phyloP scores from a whole-genome alignment of 2,329 filamentous ascomycete genomes.

The Cadophora luteo-olivacea region DNA sequence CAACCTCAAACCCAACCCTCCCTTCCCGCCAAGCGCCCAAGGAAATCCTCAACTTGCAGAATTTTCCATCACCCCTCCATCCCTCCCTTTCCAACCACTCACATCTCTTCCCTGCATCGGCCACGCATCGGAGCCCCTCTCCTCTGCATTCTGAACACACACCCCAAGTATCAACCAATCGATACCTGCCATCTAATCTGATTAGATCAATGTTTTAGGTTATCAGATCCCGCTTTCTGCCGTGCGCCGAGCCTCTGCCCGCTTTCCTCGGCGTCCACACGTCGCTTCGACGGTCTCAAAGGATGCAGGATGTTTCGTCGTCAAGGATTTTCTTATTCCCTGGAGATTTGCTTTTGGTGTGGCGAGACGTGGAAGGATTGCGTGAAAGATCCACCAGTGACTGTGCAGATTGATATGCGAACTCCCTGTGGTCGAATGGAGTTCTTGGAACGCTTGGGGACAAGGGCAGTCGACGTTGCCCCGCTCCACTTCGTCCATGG shows the following conservation, averaged over 20 bases:
- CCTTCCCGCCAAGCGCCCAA: background rate
- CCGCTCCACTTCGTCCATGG: background rate
- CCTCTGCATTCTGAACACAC: background rate
- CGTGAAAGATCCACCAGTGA: background rate
- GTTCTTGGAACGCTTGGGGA: background rate
- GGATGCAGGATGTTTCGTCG: background rate
- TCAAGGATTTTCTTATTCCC: background rate
- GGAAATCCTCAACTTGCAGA: background rate
- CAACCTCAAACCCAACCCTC: background rate
- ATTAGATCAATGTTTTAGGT: constrained; percentile 8
- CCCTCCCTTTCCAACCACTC: background rate
- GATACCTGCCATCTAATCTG: constrained; percentile 4
- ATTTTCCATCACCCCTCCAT: background rate
- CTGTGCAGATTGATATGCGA: background rate
- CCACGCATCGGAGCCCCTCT: background rate
- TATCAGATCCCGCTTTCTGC: constrained; percentile 9
- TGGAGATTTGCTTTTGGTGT: background rate
- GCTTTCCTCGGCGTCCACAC: background rate
- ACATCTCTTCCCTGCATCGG: background rate
- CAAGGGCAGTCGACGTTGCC: background rate
- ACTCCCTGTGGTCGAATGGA: background rate
- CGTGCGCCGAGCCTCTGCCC: background rate
- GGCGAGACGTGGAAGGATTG: background rate
- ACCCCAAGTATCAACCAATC: background rate
- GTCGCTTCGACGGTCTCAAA: background rate